Percentiles rank a stretch among this genome's conserved stretches.
Conservation (phyloP, 2,329 filamentous ascomycete species). For the Paraconiothyrium sp. region DNA sequence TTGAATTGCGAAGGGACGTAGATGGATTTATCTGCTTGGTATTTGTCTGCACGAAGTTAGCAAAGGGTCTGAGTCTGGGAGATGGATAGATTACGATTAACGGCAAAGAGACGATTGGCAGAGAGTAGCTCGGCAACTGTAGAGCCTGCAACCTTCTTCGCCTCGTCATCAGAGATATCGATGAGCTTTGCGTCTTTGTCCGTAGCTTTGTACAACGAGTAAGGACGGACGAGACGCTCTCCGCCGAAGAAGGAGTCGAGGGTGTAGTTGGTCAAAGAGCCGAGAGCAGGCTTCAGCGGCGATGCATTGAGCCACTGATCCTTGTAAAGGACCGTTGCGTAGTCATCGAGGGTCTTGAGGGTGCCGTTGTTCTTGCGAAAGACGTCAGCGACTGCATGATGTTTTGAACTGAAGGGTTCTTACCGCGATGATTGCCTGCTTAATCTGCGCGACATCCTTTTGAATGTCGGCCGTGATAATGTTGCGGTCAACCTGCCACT, state of each 20-base stretch:
- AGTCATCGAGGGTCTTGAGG: constrained; percentile 11
- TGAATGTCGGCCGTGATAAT: constrained; percentile 8
- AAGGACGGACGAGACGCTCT: constrained; percentile 12
- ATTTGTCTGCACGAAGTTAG: constrained; percentile 7
- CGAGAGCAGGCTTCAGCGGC: constrained; percentile 13
- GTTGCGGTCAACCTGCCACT: constrained; percentile 16
- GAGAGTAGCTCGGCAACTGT: constrained; percentile 8
- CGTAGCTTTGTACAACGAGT: constrained; percentile 14
- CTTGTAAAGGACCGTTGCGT: constrained; percentile 13
- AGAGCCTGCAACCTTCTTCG: constrained; percentile 8
- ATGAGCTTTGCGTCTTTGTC: constrained; percentile 12
- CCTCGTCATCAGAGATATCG: constrained; percentile 16
- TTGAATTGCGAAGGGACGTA: constrained; percentile 18
- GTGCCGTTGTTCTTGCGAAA: constrained; percentile 3
- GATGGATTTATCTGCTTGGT: constrained; percentile 10
- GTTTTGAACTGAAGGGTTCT: background rate
- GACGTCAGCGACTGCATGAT: background rate
- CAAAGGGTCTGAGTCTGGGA: background rate
- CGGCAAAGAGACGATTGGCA: constrained; percentile 5
- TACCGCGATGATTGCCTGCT: constrained; percentile 15
- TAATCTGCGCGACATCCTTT: constrained; percentile 8
- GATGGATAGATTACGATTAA: constrained; percentile 5
- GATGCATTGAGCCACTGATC: constrained; percentile 16
- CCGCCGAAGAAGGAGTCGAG: constrained; percentile 11
- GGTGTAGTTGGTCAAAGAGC: constrained; percentile 18